Evolutionary conservation across 768 basidiomycete genomes (phyloP).

Genomic region (Dendrothele bispora): DNA sequence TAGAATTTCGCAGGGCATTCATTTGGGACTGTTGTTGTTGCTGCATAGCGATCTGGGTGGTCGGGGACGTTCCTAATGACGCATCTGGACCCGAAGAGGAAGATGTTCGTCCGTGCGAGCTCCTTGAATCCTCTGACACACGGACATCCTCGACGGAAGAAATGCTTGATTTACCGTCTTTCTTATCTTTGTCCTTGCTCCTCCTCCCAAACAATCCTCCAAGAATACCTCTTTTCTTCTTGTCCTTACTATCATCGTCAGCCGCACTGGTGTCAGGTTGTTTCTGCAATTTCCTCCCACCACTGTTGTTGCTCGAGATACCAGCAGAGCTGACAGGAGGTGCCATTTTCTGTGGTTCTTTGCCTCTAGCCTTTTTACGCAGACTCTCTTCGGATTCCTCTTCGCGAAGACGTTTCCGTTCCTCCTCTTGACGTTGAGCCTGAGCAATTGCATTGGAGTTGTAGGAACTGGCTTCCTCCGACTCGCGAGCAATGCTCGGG

Average conservation of each 20-base stretch:
- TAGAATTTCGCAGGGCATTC: slow-evolving; percentile 24
- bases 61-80: slow-evolving; percentile 46
- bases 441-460: slow-evolving; percentile 22
- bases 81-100: slow-evolving; percentile 29
- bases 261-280: slow-evolving; percentile 35
- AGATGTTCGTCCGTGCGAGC: slow-evolving; percentile 64
- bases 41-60: slow-evolving; percentile 52
- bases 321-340: slow-evolving; percentile 43
- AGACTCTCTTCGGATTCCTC: slow-evolving; percentile 40
- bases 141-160: slow-evolving; percentile 51
- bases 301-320: slow-evolving; percentile 13
- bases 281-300: slow-evolving; percentile 46
- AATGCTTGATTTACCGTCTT: slow-evolving; percentile 37
- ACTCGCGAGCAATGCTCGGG: slow-evolving; percentile 70
- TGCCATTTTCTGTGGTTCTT: slow-evolving; percentile 43
- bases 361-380: slow-evolving; percentile 50
- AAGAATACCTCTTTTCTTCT: slow-evolving; percentile 76
- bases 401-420: slow-evolving; percentile 50
- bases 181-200: slow-evolving; percentile 72
- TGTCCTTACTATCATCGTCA: slow-evolving; percentile 30
- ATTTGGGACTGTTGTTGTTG: slow-evolving; percentile 53
- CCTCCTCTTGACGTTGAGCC: slow-evolving; percentile 48
- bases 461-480: slow-evolving; percentile 26
- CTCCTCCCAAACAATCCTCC: slow-evolving; percentile 72
- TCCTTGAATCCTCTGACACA: slow-evolving; percentile 34